Base-by-base conservation (phyloP, 2,329 filamentous ascomycete species). In the Botrytis galanthina region DNA sequence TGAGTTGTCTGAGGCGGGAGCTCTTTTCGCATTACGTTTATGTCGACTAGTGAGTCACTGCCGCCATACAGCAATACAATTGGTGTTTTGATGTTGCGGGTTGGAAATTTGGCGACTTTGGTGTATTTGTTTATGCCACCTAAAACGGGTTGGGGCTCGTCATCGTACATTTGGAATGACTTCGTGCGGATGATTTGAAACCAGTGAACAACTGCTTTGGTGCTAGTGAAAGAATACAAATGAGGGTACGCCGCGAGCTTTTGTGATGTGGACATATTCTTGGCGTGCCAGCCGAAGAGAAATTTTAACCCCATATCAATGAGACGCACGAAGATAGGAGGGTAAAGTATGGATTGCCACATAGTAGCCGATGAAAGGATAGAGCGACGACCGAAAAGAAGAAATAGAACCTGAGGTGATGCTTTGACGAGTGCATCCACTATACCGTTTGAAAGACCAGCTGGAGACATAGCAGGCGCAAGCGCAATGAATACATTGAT, bases 161-260 rank as follows among this genome's bases (percentile, higher is more conserved):
- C 96, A 81, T 99, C 96, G 82, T 95, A 98, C 93, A 99, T 98
- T 82, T 99, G 96, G 82, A 99, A 98, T 39, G 90, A 94, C 79
- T 94, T 93, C 79, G 95, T 98, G 76, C 96, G 92, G 79, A 99
- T 99, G 81, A 99, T 98, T 81, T 99, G 96, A 82, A 99, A 99
- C 96, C 96, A 99, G 81, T 99, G 96, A 0, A 99, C 96, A 14
- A 99, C 94, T 32, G 92, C 95, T 83, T 99, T 99, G 73, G 94
- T 97, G 81, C 93, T 97, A 0, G 95, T 98, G 82, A 95, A 98
- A 0, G 95, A 98, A 84, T 97, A 99, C 0, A 99, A 85, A 84
- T 99, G 96, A 16, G 95, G 92, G 81, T 99, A 99, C 1, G 94
- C 94, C 3, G 96, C 96, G 29, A 99, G 88, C 81, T 99, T 99